Base-by-base conservation (phyloP, 345 rosid genomes). In the Stellera chamaejasme region DNA sequence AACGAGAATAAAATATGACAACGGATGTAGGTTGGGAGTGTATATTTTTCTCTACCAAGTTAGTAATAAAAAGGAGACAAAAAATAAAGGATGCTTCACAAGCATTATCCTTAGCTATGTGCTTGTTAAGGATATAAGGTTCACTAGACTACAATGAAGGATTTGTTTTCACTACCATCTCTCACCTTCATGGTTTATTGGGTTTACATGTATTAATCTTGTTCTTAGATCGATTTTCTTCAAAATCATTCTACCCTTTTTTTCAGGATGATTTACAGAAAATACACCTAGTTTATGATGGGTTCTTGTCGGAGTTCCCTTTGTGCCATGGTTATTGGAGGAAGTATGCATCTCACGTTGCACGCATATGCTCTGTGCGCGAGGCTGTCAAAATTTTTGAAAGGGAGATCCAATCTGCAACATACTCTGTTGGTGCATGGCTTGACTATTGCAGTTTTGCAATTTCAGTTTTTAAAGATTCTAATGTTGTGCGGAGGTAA, bases 311-410 rank as follows among this genome's bases (percentile, higher is more conserved):
- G 15, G 78, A 77, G 71, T 88, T 79, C 67, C 98, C 98, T 3
- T 61, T 91, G 69, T 91, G 96, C 75, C 70, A 80, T 71, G 95
- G 88, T 61, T 91, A 82, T 69, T 91, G 98, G 98, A 82, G 71
- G 77, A 91, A 66, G 76, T 85, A 83, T 73, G 87, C 85, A 58
- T 71, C 70, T 68, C 95, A 80, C 71, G 64, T 70, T 69, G 72
- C 70, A 55, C 69, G 75, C 26, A 68, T 88, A 39, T 70, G 88
- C 69, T 62, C 78, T 63, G 27, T 63, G 43, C 90, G 79, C 51
- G 71, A 80, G 76, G 92, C 66, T 66, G 74, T 80, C 73, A 75
- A 82, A 56, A 74, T 85, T 52, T 88, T 83, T 68, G 95, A 91
- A 72, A 76, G 79, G 61, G 95, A 90, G 11, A 82, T 83, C 27